Conservation (phyloP, 106 monocot species). For the Platanthera zijinensis region DNA sequence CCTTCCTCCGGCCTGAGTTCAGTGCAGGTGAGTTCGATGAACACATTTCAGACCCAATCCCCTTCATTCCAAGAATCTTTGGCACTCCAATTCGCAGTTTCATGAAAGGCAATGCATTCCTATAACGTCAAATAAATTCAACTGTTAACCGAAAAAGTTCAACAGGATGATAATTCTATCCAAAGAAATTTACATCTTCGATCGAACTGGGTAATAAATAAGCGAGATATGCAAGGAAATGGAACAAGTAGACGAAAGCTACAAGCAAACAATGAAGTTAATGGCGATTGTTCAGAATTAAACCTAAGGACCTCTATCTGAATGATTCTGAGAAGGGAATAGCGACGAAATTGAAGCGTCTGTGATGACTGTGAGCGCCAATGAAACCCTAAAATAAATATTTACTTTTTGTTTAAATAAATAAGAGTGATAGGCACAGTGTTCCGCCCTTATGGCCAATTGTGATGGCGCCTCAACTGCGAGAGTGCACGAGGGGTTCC, state of each 20-base stretch:
- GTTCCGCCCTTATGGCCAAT: too few species aligned
- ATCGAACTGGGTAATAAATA: not conserved
- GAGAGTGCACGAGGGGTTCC: too few species aligned
- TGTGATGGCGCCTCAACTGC: too few species aligned
- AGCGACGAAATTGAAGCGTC: not conserved
- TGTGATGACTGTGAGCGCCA: not conserved
- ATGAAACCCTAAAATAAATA: not conserved
- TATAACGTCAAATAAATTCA: conserved; percentile 3
- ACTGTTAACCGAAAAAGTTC: not conserved
- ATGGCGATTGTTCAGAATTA: not conserved
- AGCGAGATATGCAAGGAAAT: not conserved
- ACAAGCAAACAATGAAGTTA: not conserved
- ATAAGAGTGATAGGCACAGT: too few species aligned
- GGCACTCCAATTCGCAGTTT: conserved; percentile 12
- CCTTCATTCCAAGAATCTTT: conserved; percentile 10
- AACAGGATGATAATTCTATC: not conserved
- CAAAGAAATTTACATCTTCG: not conserved
- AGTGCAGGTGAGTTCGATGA: conserved; percentile 10
- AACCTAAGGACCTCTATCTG: not conserved
- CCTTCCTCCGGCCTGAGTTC: conserved; percentile 11
- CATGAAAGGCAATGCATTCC: conserved; percentile 13
- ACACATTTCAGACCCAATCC: conserved; percentile 15
- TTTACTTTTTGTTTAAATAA: too few species aligned
- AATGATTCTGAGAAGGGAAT: not conserved
- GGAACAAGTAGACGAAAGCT: not conserved